Percentiles rank a stretch among this genome's conserved stretches.
These are phyloP conservation scores for Crotalaria pallida DNA, from an alignment of 306 rosid species.

Conservation along the genomic window DNA sequence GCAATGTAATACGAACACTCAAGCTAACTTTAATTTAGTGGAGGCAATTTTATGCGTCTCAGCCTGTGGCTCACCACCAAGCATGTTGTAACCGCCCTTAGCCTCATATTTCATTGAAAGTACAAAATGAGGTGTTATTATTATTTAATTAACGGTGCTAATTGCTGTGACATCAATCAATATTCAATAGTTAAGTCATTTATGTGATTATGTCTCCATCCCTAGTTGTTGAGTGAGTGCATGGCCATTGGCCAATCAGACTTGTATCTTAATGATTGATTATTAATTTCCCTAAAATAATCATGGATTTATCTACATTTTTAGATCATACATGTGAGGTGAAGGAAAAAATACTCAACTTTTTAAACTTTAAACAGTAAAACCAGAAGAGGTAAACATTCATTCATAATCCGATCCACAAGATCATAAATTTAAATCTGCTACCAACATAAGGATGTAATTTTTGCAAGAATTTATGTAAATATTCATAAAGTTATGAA, in stretches of 20 bases:
- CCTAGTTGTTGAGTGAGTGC: background rate
- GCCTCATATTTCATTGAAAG: background rate
- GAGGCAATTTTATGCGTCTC: background rate
- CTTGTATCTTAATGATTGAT: background rate
- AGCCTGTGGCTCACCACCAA: background rate
- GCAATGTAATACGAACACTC: background rate
- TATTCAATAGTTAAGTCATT: constrained; percentile 3
- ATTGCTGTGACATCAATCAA: constrained; percentile 27
- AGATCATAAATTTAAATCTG: too few relatives aligned
- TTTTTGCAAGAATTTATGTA: too few relatives aligned
- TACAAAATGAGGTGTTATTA: background rate
- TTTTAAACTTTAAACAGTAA: too few relatives aligned
- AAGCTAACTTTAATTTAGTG: background rate
- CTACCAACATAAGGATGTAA: too few relatives aligned
- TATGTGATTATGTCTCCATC: constrained; percentile 1
- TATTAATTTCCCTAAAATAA: background rate
- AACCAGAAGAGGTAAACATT: too few relatives aligned
- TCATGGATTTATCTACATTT: background rate
- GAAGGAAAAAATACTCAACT: background rate
- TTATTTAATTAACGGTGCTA: background rate
- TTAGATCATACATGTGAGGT: background rate
- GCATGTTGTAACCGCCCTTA: background rate
- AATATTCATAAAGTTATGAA: too few relatives aligned
- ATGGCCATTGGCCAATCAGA: constrained; percentile 1
- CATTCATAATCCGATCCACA: too few relatives aligned